A percentile compares a stretch with the other conserved stretches of the same genome.
phyloP scores from a whole-genome alignment of 768 basidiomycete species.

The Flagelloscypha sp. region DNA sequence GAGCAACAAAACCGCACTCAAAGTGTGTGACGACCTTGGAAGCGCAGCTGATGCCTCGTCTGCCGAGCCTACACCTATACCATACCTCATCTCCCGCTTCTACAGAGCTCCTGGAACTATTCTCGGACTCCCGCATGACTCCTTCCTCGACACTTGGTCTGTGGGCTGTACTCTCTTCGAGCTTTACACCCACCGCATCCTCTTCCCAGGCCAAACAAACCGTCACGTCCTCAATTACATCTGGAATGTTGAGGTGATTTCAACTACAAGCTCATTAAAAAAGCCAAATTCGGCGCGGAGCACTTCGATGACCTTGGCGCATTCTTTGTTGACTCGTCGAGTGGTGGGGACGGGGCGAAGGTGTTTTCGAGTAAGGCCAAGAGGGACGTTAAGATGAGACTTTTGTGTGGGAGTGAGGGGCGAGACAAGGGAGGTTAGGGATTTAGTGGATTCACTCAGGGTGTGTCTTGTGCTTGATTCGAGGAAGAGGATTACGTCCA shows the following conservation, averaged over 20 bases:
- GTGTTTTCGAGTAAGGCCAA: no score
- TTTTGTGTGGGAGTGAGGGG: no score
- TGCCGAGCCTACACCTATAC: slow-evolving; percentile 94
- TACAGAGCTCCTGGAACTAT: slow-evolving; percentile 99
- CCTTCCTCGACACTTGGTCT: slow-evolving; percentile 92
- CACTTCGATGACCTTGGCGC: slow-evolving; percentile 93
- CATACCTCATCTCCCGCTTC: slow-evolving; percentile 95
- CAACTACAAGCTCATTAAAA: slow-evolving; percentile 91
- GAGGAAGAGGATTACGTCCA: slow-evolving; percentile 75
- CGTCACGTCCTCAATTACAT: slow-evolving; percentile 96
- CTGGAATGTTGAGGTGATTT: slow-evolving; percentile 96
- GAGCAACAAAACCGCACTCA: slow-evolving; percentile 89
- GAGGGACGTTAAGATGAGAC: no score
- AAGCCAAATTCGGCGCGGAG: slow-evolving; percentile 82
- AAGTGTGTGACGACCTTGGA: slow-evolving; percentile 96
- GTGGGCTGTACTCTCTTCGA: slow-evolving; percentile 97
- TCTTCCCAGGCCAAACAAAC: slow-evolving; percentile 94
- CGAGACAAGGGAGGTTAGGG: no score
- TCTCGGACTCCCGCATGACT: slow-evolving; percentile 91
- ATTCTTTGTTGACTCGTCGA: slow-evolving; percentile 80
- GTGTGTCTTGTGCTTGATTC: slow-evolving; percentile 87
- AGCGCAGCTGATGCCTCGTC: slow-evolving; percentile 92
- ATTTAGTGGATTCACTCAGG: slow-evolving; percentile 90
- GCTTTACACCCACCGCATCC: slow-evolving; percentile 91
- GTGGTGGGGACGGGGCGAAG: slow-evolving; percentile 77